Evolutionary conservation across 768 basidiomycete genomes (phyloP), one percentile per base, ranked within the genome.

Genomic region (Butyriboletus loyo): DNA sequence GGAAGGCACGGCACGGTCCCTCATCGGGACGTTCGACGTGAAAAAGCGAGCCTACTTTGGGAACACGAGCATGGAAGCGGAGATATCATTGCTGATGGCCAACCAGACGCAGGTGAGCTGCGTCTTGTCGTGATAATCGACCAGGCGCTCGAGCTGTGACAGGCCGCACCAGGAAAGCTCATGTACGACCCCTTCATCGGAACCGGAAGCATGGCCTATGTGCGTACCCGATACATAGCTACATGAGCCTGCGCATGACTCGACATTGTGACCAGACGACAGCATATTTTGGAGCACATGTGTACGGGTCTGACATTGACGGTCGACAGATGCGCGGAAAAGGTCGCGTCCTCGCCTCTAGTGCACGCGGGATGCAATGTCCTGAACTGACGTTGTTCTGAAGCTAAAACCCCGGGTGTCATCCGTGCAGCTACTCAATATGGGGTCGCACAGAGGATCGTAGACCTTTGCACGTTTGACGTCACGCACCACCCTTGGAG

Each of bases 31-130:
- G 48, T 96, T 92, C 54, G 86, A 91, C 54, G 87, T 99, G 44
- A 98, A 97, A 69, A 91, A 92, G 60, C 80, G 97, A 9, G 73
- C 75, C 14, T 98, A 89, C 64, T 98, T 84, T 67, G 97, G 97
- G 4, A 99, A 95, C 59, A 99, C 97, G 0, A 91, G 90, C 61
- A 99, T 99, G 97, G 95, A 97, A 60, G 84, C 96, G 0, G 94
- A 98, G 67, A 86, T 98, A 43, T 95, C 93, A 2, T 74, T 99
- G 40, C 71, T 98, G 25, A 98, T 98, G 95, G 92, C 95, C 9
- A 96, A 96, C 61, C 97, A 99, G 69, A 85, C 94, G 0, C 73
- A 96, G 70, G 93, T 89, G 56, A 44, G 76, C n/a, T n/a, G 46
- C 35, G 38, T 34, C 30, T 38, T 10, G 15, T 35, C 30, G 22